A percentile compares a stretch with the other conserved stretches of the same genome.
Conservation (phyloP, 2,329 filamentous ascomycete species). For the Pseudogymnoascus sp. region DNA sequence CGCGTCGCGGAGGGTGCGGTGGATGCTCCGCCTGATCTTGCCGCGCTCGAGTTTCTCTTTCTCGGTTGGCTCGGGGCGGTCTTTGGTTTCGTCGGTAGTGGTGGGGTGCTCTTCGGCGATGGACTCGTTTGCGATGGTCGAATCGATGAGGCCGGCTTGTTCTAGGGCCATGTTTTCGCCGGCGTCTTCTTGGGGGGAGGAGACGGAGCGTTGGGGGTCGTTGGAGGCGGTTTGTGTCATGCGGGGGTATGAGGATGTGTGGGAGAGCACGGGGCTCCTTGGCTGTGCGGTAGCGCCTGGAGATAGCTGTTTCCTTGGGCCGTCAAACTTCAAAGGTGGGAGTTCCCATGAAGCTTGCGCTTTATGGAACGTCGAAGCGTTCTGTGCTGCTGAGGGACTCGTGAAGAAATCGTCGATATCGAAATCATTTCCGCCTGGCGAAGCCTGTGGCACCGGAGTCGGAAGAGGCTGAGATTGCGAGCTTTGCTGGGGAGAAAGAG, state of each 20-base stretch:
- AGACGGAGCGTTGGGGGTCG: constrained; percentile 27
- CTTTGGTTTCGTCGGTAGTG: constrained; percentile 21
- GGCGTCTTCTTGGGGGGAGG: constrained; percentile 42
- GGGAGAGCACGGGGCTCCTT: constrained; percentile 20
- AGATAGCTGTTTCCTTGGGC: constrained; percentile 25
- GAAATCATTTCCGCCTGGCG: constrained; percentile 33
- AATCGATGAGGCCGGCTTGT: constrained; percentile 57
- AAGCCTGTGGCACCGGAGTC: constrained; percentile 24
- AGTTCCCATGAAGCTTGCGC: constrained; percentile 40
- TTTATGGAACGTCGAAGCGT: constrained; percentile 32
- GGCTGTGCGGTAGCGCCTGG: constrained; percentile 37
- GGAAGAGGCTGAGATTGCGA: constrained; percentile 30
- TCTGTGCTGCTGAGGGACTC: constrained; percentile 40
- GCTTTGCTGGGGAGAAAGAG: constrained; percentile 30
- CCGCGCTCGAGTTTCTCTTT: constrained; percentile 22
- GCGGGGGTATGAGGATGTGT: constrained; percentile 30
- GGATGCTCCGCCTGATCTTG: constrained; percentile 73
- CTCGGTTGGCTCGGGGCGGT: constrained; percentile 25
- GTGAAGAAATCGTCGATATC: constrained; percentile 41
- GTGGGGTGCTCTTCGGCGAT: constrained; percentile 23
- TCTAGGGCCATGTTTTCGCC: constrained; percentile 61
- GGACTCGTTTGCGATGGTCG: constrained; percentile 31
- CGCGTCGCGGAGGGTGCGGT: constrained; percentile 80
- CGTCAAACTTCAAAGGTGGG: constrained; percentile 32
- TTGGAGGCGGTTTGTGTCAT: constrained; percentile 27